phyloP scores from a whole-genome alignment of 441 rosid genomes.

The Macaranga tanarius region DNA sequence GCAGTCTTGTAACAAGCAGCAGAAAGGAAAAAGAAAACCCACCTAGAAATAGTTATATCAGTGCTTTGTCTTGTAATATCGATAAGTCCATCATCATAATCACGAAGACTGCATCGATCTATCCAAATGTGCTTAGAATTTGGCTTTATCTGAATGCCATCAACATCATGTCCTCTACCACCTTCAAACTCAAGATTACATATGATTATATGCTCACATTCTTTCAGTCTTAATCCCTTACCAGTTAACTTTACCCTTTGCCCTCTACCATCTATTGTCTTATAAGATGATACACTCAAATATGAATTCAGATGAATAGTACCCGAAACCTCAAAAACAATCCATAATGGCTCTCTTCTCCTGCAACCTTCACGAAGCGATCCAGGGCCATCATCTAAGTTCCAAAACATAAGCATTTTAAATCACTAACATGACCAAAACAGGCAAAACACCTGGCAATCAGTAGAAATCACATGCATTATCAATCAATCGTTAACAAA shows the following conservation, averaged over 20 bases:
- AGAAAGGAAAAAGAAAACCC: constrained; percentile 21
- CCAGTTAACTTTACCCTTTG: constrained; percentile 77
- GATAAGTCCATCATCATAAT: constrained; percentile 81
- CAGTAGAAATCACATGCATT: background rate
- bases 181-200: constrained; percentile 90
- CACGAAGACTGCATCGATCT: constrained; percentile 82
- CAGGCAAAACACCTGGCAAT: background rate
- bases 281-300: constrained; percentile 71
- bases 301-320: constrained; percentile 56
- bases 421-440: background rate
- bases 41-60: constrained; percentile 86
- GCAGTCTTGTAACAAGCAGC: constrained; percentile 26
- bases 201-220: constrained; percentile 73
- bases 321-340: constrained; percentile 72
- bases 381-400: constrained; percentile 77
- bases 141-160: constrained; percentile 88
- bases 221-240: constrained; percentile 75
- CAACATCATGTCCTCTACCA: constrained; percentile 81
- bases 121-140: constrained; percentile 84
- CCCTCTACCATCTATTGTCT: constrained; percentile 90
- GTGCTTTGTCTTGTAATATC: constrained; percentile 93
- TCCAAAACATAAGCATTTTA: background rate
- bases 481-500: background rate
- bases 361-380: constrained; percentile 77
- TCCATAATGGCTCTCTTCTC: constrained; percentile 70